Evolutionary conservation across 2,329 filamentous ascomycete species (phyloP).

Genomic region (Fusarium euwallaceae): DNA sequence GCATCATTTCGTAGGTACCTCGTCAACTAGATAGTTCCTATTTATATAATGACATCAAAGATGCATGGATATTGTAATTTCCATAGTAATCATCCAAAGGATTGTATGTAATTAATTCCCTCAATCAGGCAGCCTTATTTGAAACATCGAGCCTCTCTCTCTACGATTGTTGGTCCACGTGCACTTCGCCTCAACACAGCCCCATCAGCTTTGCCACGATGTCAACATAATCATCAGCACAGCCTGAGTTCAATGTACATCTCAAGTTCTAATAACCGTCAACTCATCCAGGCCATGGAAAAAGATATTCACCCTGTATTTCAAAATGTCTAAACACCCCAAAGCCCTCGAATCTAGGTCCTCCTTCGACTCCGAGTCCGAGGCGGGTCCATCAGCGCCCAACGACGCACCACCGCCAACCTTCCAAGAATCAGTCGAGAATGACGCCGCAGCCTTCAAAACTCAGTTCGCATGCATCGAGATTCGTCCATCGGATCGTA

Average conservation of each 20-base stretch:
- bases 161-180: background rate
- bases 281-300: background rate
- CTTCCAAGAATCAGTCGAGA: constrained; percentile 25
- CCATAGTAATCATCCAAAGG: background rate
- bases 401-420: constrained; percentile 11
- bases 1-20: background rate
- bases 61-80: background rate
- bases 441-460: constrained; percentile 1
- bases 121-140: background rate
- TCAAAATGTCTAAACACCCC: background rate
- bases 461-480: constrained; percentile 25
- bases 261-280: background rate
- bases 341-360: background rate
- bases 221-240: background rate
- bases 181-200: background rate
- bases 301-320: background rate
- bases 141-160: background rate
- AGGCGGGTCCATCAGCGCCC: background rate
- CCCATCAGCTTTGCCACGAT: background rate
- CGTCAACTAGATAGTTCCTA: background rate
- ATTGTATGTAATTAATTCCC: background rate
- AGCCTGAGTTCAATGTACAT: background rate
- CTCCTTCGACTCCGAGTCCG: background rate
- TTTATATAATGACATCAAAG: background rate
- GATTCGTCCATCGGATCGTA: constrained; percentile 8